Evolutionary conservation across 2,329 filamentous ascomycete species (phyloP), one percentile per base, ranked within the genome.

Genomic region (Annulohypoxylon truncatum): DNA sequence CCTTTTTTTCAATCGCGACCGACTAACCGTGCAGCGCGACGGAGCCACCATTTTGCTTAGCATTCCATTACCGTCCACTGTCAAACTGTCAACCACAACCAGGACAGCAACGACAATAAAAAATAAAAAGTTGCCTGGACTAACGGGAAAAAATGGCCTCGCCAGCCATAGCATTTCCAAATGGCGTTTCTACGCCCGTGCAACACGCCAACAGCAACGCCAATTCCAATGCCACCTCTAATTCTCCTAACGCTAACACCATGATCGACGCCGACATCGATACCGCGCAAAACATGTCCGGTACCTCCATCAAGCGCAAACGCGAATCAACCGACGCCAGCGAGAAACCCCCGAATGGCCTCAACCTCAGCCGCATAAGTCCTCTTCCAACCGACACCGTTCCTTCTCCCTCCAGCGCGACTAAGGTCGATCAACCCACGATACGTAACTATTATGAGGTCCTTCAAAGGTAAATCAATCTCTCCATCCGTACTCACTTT

Each of bases 281-380:
- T 64, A 55, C 63, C 48, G 71, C 73, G 69, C 75, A 72, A 58
- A 72, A 71, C 44, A 61, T 70, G 68, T 22, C 56, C n/a, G 70
- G 52, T 59, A 48, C 69, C 38, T 67, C 74, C 20, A 67, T 67
- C 54, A 77, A 77, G 74, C 76, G 76, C 72, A 77, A 77, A 73
- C 76, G 75, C 69, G 76, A 77, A 61, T 62, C 67, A 18, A 70
- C 66, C 64, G 68, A 74, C 24, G 71, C 69, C 40, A 62, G 64
- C 28, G 71, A 69, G 4, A 70, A 67, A 18, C 71, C 62, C 47
- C 61, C 63, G 48, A 72, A 72, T 60, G 66, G 67, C 24, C 44
- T 64, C 12, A 48, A 52, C 35, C 22, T 42, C 46, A 65, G 67
- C 63, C 65, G 58, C 42, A 61, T 48, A 40, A 57, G 48, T 48